Percentiles rank a stretch among this genome's conserved stretches.
phyloP scores from a whole-genome alignment of 176 grass and related monocot species.

The Pontederia paniculata region DNA sequence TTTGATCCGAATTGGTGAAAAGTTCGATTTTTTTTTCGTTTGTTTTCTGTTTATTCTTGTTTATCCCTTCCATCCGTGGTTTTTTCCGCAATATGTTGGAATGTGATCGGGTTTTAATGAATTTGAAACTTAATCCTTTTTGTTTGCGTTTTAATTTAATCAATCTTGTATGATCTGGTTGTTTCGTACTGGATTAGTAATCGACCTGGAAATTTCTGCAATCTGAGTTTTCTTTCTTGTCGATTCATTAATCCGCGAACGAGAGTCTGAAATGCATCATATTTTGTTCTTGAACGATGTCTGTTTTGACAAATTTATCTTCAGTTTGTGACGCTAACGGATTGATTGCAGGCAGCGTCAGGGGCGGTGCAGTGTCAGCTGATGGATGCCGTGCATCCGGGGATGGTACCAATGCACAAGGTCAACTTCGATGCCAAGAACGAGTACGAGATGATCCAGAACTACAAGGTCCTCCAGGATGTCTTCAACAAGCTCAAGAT shows the following conservation, averaged over 20 bases:
- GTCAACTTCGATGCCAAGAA: constrained; percentile 95
- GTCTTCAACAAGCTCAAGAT: constrained; percentile 96
- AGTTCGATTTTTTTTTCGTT: too few species aligned
- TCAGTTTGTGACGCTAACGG: background rate
- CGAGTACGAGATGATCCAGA: constrained; percentile 98
- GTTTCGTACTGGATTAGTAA: too few species aligned
- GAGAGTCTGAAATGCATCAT: too few species aligned
- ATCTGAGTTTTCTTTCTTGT: too few species aligned
- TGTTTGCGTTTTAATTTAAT: too few species aligned
- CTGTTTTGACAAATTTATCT: background rate
- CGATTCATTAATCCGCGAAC: too few species aligned
- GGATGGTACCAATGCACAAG: constrained; percentile 93
- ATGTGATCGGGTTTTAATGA: too few species aligned
- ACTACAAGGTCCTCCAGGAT: constrained; percentile 98
- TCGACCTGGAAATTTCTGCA: too few species aligned
- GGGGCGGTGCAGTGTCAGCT: constrained; percentile 88
- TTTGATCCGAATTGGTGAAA: too few species aligned
- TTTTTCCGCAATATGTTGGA: too few species aligned
- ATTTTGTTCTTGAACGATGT: background rate
- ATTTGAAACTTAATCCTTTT: too few species aligned
- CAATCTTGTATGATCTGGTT: too few species aligned
- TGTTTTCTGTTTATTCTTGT: background rate
- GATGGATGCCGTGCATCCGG: constrained; percentile 82
- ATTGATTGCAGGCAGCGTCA: constrained; percentile 47
- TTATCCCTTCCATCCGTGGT: background rate